Evolutionary conservation across 768 basidiomycete species (phyloP), one percentile per base, ranked within the genome.

Genomic region (Erythrobasidium yunnanense): DNA sequence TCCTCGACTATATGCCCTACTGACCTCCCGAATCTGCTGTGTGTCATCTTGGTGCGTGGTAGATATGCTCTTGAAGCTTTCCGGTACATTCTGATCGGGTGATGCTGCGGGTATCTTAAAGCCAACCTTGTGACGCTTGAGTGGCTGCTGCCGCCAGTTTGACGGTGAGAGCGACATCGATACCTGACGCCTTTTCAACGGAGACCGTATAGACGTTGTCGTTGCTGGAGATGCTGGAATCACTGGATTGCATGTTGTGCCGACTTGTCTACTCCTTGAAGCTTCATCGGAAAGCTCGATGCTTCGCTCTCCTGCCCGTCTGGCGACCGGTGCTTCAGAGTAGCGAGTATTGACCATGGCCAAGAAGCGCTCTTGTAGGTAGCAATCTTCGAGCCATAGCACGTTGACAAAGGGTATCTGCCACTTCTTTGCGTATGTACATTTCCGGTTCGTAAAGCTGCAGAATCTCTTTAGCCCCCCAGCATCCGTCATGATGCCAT

Each of bases 341-440:
- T 51, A 51, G 2, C 22, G 47, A n/a, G 18, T 17, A 30, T 11
- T 25, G 32, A 32, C 49, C 15, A 51, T 25, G 32, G 45, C 27
- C 20, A 63, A 30, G 2, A 49, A 17, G 18, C 46, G 23, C 13
- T 30, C 47, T 29, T 63, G 22, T 4, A 20, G 4, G 25, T 47
- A 63, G 38, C 60, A 63, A 25, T 63, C 60, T 63, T 63, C 60
- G 7, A 63, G 47, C 60, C 60, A 63, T 4, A 50, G 32, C 13
- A 51, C 20, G 32, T 63, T 63, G 42, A 49, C 46, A 35, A 63
- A n/a, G 7, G 60, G 60, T 32, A 63, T 13, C 38, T 63, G 49
- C 60, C 60, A 63, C 27, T 63, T 63, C 4, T 49, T 13, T 7
- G 60, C 60, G 30, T 63, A 34, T 20, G n/a, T 25, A 32, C 22